Conservation (phyloP, 106 monocot species). For the Acanthochlamys bracteata region DNA sequence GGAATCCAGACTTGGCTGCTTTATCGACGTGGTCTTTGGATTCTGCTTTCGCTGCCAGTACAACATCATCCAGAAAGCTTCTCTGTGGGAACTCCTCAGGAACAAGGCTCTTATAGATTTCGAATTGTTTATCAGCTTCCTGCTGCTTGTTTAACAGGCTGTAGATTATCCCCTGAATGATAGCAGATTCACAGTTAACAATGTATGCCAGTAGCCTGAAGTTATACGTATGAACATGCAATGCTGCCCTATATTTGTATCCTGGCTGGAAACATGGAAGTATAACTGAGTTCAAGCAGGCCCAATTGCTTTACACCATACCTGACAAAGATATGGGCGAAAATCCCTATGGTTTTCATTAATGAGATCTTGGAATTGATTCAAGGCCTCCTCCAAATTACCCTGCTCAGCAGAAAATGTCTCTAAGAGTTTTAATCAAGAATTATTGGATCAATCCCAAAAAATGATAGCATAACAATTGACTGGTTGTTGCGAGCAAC, state of each 20-base stretch:
- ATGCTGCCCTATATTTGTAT: background rate
- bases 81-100: constrained; percentile 83
- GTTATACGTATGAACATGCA: too few species aligned
- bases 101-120: constrained; percentile 64
- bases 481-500: too few species aligned
- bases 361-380: constrained; percentile 52
- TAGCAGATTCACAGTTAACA: background rate
- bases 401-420: constrained; percentile 54
- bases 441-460: too few species aligned
- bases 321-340: constrained; percentile 86
- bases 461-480: too few species aligned
- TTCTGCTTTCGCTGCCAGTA: constrained; percentile 56
- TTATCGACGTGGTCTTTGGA: constrained; percentile 21
- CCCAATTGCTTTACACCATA: constrained; percentile 10
- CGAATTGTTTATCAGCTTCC: constrained; percentile 78
- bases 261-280: background rate
- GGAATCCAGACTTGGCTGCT: constrained; percentile 34
- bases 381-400: constrained; percentile 56
- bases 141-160: constrained; percentile 59
- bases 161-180: constrained; percentile 69
- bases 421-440: too few species aligned
- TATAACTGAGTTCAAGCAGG: background rate
- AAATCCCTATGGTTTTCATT: constrained; percentile 81
- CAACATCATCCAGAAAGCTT: constrained; percentile 58
- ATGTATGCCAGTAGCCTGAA: too few species aligned